Conservation (phyloP, 257 asterid genomes). For the Haberlea rhodopensis region DNA sequence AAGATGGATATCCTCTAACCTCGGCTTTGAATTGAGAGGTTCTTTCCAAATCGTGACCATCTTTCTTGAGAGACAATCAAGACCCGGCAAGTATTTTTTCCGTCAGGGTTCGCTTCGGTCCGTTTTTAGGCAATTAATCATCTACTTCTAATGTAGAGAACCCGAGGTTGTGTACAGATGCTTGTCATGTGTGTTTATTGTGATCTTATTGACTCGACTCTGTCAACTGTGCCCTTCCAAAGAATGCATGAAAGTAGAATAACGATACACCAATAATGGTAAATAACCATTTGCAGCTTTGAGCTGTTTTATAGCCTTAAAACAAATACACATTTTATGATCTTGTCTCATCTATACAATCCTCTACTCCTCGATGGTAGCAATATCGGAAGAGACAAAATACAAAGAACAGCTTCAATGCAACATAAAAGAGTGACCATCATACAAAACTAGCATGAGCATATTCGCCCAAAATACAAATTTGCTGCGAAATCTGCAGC, state of each 20-base stretch:
- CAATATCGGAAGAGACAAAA: background rate
- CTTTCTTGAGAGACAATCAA: conserved; percentile 9
- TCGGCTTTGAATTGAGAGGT: too few species aligned
- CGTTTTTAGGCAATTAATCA: conserved; percentile 1
- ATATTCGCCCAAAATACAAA: background rate
- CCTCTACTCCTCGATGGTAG: background rate
- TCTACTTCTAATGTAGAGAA: conserved; percentile 9
- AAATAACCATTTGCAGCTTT: background rate
- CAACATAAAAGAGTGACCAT: background rate
- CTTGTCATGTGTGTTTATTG: background rate
- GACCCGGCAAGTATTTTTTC: background rate
- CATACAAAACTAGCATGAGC: background rate
- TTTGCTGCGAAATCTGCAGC: background rate
- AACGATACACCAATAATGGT: background rate
- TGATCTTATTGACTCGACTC: background rate
- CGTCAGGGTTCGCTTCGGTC: background rate
- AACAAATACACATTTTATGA: background rate
- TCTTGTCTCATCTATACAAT: conserved; percentile 8
- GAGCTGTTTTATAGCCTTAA: background rate
- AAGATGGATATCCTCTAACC: conserved; percentile 7
- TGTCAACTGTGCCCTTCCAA: background rate
- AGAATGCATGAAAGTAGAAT: background rate
- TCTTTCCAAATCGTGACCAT: too few species aligned
- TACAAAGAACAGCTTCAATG: background rate
- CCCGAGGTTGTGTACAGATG: conserved; percentile 13